phyloP scores from a whole-genome alignment of 495 filamentous ascomycete species.

The Bacidia rubella region DNA sequence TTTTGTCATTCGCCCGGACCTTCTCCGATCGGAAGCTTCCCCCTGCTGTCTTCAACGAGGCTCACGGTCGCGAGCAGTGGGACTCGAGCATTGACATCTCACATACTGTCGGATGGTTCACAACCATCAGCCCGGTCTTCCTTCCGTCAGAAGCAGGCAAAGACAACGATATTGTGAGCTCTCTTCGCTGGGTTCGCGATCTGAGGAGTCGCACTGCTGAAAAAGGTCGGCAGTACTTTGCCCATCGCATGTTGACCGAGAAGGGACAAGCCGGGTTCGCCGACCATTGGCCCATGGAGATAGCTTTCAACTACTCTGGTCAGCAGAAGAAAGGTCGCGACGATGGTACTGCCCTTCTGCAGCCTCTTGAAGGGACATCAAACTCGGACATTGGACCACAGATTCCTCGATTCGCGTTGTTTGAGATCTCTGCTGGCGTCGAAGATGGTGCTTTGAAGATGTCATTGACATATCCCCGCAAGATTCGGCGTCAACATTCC shows the following conservation, averaged over 20 bases:
- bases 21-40: conserved; percentile 22
- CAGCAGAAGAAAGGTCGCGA: conserved; percentile 28
- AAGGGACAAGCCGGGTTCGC: conserved; percentile 9
- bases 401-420: conserved; percentile 34
- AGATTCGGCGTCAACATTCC: conserved; percentile 22
- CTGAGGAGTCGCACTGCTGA: conserved; percentile 13
- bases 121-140: conserved; percentile 18
- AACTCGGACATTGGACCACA: conserved; percentile 26
- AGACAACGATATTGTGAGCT: conserved; percentile 17
- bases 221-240: conserved; percentile 27
- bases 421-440: conserved; percentile 29
- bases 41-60: conserved; percentile 21
- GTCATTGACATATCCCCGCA: conserved; percentile 20
- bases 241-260: conserved; percentile 12
- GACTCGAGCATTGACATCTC: conserved; percentile 18
- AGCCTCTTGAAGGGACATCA: conserved; percentile 11
- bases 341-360: conserved; percentile 19
- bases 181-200: conserved; percentile 21
- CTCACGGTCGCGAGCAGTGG: conserved; percentile 23
- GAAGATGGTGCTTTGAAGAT: conserved; percentile 16
- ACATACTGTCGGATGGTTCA: conserved; percentile 25
- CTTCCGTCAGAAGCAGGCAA: conserved; percentile 14
- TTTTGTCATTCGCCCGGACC: conserved; percentile 34
- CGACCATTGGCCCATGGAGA: conserved; percentile 21
- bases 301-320: conserved; percentile 35